Base-by-base conservation (phyloP, 2,329 filamentous ascomycete species). In the Botrytis deweyae region DNA sequence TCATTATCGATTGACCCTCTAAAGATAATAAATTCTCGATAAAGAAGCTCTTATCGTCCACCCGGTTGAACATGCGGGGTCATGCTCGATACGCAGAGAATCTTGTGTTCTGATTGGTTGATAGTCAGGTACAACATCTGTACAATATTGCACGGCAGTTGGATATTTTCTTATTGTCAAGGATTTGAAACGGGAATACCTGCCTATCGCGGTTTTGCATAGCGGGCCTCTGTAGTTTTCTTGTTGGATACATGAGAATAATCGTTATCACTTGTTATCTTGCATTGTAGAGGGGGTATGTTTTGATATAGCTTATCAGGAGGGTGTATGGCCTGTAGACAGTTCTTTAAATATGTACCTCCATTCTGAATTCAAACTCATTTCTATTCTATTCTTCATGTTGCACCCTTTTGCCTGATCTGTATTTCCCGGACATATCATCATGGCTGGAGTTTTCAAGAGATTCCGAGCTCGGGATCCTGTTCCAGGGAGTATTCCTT, bases 381-480 rank as follows among this genome's bases (percentile, higher is more conserved):
- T 52, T 40, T 20, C 29, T 33, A 29, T 29, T 38, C 22, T 33
- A 29, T 20, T 10, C 2, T 40, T 40, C 65, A 22, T 36, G 9
- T 40, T 29, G 9, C 4, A 40, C 38, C 22, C 20, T 55, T 44
- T 52, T 36, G 18, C 22, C 22, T 68, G 36, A 68, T 68, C 18
- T 55, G 16, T 14, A 29, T 55, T 29, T n/a, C 22, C 12, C 16
- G 20, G 10, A 10, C 5, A 42, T 16, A 42, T 33, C 52, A 72
- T 52, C 25, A 72, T 72, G 71, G 33, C 71, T 46, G 29, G 42
- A 38, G 18, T 61, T 9, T 33, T 72, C 25, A 49, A 72, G 42
- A 33, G 63, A 46, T 49, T 68, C 10, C 63, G 25, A n/a, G 40
- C 61, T 59, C 49, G 64, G 36, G 25, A 36, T 46, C 33, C 71